Percentiles rank a stretch among this genome's conserved stretches.
Evolutionary conservation across 805 yeast species (phyloP).

Genomic region (Candida oleophila): DNA sequence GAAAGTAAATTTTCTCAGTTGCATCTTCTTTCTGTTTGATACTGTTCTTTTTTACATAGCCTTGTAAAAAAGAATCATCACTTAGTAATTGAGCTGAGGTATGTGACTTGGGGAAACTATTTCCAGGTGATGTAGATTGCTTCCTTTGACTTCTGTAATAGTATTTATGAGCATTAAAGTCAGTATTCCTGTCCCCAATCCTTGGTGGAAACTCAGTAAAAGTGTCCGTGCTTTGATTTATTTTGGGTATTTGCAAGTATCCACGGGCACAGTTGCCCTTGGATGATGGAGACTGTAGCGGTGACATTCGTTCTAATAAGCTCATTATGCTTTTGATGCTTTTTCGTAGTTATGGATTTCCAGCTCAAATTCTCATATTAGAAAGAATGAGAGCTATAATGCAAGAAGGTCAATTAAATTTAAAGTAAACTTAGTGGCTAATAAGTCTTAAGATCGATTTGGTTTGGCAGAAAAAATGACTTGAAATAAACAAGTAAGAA

Average conservation of each 20-base stretch:
- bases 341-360: background rate
- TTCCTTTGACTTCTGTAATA: background rate
- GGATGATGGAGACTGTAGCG: constrained; percentile 2
- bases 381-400: too few species aligned
- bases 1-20: background rate
- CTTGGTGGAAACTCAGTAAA: background rate
- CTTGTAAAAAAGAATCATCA: background rate
- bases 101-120: background rate
- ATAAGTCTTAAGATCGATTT: too few species aligned
- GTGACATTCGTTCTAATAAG: constrained; percentile 6
- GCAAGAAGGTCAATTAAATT: too few species aligned
- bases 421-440: too few species aligned
- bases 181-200: background rate
- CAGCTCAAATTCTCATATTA: background rate
- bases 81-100: background rate
- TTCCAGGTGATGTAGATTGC: background rate
- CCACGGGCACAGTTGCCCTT: background rate
- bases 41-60: background rate
- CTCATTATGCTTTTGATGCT: constrained; percentile 1
- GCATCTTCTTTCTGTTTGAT: background rate
- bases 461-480: too few species aligned
- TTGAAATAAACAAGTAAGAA: too few species aligned
- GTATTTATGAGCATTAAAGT: background rate
- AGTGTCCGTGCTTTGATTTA: background rate
- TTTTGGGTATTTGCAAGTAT: background rate